These are phyloP conservation scores for Lentinula guzmanii DNA, from an alignment of 768 basidiomycete species.

Conservation along the genomic window DNA sequence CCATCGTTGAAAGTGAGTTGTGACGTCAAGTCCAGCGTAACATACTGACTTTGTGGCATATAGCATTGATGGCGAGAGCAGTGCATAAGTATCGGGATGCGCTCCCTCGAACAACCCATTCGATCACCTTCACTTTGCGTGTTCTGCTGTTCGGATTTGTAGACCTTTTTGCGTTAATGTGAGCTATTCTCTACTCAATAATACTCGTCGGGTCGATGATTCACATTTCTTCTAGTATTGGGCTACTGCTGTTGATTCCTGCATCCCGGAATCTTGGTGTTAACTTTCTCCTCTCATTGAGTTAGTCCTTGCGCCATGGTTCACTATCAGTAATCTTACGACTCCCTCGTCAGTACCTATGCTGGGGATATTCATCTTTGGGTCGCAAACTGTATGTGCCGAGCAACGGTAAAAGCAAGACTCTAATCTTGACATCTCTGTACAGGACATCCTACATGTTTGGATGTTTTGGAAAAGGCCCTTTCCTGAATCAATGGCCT, in stretches of 20 bases:
- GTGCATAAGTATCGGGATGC: not conserved
- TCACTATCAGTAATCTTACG: not conserved
- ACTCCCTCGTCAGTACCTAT: not conserved
- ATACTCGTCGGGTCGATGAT: not conserved
- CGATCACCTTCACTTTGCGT: not conserved
- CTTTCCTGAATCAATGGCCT: not conserved
- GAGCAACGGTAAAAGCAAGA: not conserved
- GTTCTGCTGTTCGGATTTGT: not conserved
- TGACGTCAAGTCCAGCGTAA: not conserved
- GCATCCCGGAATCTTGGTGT: not conserved
- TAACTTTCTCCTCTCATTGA: not conserved
- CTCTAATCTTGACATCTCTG: not conserved
- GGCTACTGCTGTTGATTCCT: not conserved
- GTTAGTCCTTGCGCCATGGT: not conserved
- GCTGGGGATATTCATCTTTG: not conserved
- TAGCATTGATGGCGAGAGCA: not conserved
- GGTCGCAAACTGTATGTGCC: not conserved
- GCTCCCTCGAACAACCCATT: not conserved
- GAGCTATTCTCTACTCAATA: not conserved
- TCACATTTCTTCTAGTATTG: not conserved
- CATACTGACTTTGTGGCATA: too few relatives aligned
- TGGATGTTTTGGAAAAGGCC: slow-evolving; percentile 4
- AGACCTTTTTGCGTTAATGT: not conserved
- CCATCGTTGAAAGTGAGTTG: not conserved
- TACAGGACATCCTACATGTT: not conserved